A percentile compares a stretch with the other conserved stretches of the same genome.
These are phyloP conservation scores for Solanum ossicruentum DNA, from an alignment of 257 asterid species.

Conservation along the genomic window DNA sequence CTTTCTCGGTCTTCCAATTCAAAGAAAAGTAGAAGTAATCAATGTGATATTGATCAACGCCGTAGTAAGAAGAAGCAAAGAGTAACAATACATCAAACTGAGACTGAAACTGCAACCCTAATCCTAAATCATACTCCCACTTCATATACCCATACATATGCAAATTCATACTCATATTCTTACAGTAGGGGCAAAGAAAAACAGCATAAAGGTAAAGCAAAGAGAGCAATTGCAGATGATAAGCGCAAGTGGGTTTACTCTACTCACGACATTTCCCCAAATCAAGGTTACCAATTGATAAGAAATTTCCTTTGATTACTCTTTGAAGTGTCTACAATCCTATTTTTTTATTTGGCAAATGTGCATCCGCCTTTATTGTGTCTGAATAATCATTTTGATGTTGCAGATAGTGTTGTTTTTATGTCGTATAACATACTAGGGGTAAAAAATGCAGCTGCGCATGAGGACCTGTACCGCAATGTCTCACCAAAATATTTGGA, in stretches of 20 bases:
- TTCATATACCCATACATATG: conserved; percentile 4
- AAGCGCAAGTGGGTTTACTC: conserved; percentile 63
- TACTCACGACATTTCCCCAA: conserved; percentile 30
- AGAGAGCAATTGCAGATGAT: conserved; percentile 2
- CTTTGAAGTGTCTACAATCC: not conserved
- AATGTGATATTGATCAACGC: not conserved
- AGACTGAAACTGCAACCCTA: conserved; percentile 8
- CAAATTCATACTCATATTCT: not conserved
- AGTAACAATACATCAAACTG: conserved; percentile 16
- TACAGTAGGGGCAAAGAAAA: not conserved
- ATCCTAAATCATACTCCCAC: conserved; percentile 11
- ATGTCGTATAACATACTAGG: conserved; percentile 79
- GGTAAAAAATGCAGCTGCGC: conserved; percentile 50
- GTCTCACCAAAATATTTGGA: conserved; percentile 39
- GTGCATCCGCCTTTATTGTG: not conserved
- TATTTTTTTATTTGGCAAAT: not conserved
- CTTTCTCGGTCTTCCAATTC: not conserved
- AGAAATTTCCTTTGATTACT: not conserved
- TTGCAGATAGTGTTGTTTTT: conserved; percentile 51
- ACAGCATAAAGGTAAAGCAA: conserved; percentile 1
- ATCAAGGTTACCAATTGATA: conserved; percentile 14
- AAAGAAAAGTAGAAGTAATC: not conserved
- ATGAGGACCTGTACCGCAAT: conserved; percentile 45
- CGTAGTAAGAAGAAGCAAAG: conserved; percentile 14
- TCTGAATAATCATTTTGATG: not conserved